Evolutionary conservation across 345 rosid genomes (phyloP), one percentile per base, ranked within the genome.

Genomic region (Aurinia saxatilis): DNA sequence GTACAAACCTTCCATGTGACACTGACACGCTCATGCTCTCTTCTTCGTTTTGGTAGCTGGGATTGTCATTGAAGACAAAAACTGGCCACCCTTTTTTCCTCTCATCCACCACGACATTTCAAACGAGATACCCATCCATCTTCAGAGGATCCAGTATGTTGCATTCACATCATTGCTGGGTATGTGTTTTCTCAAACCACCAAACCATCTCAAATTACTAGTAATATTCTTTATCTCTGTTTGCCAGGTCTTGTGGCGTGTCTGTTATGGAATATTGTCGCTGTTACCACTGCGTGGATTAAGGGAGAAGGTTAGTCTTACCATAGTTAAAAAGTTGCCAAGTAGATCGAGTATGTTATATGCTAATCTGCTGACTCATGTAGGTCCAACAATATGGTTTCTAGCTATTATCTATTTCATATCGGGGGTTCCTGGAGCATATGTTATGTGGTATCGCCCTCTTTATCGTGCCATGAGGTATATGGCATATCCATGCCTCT

Each of bases 401-500:
- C 89, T 95, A 45, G 87, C 99, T 50, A 77, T 95, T 65, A 95
- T 95, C 76, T 95, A 90, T 79, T 78, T 81, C 80, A 76, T 95
- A 64, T 70, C 93, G 0, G 97, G 97, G 73, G 83, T 77, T 76
- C 97, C 98, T 75, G 96, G 95, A 66, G 96, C 77, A 21, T 95
- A 87, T 72, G 81, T 84, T 40, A 19, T 78, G 72, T 91, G 98
- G 98, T 88, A 91, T 77, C 91, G 90, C 42, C 98, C 98, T 54
- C 83, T 91, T 44, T 91, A 91, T 68, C 90, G 88, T 58, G 98
- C 98, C 68, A 82, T 83, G 92, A 88, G 98, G 96, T 91, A 84
- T 35, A 15, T 30, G 12, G 30, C 50, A 8, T 35, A 34, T 51
- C 35, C 34, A 36, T 61, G 25, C 59, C 11, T 19, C 30, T 40